phyloP scores from a whole-genome alignment of 1,284 basidiomycete species.

The Sanghuangporus baumii region DNA sequence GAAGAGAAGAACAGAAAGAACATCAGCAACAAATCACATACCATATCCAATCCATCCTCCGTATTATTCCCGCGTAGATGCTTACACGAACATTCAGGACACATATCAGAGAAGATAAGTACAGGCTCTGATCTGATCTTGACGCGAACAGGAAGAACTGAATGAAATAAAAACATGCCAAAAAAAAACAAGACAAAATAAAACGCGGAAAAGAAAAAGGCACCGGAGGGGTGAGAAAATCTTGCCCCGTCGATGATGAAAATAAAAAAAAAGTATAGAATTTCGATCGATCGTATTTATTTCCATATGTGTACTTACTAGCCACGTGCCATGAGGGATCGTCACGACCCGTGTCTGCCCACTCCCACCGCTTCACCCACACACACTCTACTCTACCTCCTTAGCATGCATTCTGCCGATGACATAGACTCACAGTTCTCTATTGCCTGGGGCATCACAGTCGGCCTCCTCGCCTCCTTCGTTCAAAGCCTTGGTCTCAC shows the following conservation, averaged over 20 bases:
- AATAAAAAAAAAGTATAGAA: too few relatives aligned
- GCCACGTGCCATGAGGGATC: not conserved
- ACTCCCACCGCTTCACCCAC: not conserved
- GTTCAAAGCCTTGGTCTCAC: conserved; percentile 90
- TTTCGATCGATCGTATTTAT: too few relatives aligned
- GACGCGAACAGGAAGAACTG: not conserved
- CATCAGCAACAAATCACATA: too few relatives aligned
- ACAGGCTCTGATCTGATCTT: too few relatives aligned
- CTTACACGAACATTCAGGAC: too few relatives aligned
- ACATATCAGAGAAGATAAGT: too few relatives aligned
- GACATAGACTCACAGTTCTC: conserved; percentile 31
- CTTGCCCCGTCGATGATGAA: not conserved
- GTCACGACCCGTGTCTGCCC: not conserved
- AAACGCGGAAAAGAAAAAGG: too few relatives aligned
- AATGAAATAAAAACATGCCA: not conserved
- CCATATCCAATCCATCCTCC: too few relatives aligned
- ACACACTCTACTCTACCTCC: not conserved
- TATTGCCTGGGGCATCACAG: conserved; percentile 51
- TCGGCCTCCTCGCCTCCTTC: conserved; percentile 86
- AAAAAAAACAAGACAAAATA: too few relatives aligned
- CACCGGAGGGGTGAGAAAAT: not conserved
- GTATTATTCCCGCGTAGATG: too few relatives aligned
- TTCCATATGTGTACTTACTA: too few relatives aligned
- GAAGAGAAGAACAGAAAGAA: too few relatives aligned
- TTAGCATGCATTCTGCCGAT: conserved; percentile 1